These are phyloP conservation scores for Beauveria rudraprayagi DNA, from an alignment of 2,329 filamentous ascomycete species.

Conservation along the genomic window DNA sequence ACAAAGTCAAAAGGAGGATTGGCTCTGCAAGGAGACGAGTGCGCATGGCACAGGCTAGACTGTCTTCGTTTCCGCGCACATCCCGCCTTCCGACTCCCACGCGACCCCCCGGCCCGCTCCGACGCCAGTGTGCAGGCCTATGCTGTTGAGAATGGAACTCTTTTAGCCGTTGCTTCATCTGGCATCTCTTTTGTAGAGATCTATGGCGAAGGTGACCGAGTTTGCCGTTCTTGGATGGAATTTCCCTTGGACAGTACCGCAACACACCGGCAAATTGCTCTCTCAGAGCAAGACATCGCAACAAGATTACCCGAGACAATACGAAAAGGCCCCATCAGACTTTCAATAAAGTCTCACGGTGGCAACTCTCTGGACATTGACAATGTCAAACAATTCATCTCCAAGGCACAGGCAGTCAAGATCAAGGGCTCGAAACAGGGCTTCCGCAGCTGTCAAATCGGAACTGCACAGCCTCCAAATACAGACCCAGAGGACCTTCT, in stretches of 20 bases:
- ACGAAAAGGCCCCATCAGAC: constrained; percentile 59
- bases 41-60: constrained; percentile 85
- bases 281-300: constrained; percentile 70
- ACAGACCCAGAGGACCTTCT: constrained; percentile 65
- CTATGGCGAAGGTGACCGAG: constrained; percentile 67
- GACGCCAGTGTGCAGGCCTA: constrained; percentile 82
- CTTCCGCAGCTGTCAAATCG: constrained; percentile 68
- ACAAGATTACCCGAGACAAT: constrained; percentile 63
- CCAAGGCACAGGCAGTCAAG: constrained; percentile 66
- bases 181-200: constrained; percentile 84
- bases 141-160: constrained; percentile 68
- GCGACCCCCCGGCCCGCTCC: constrained; percentile 53
- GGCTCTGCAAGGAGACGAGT: constrained; percentile 72
- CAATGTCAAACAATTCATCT: constrained; percentile 64
- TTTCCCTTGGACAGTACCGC: constrained; percentile 56
- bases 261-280: constrained; percentile 61
- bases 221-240: constrained; percentile 76
- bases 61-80: constrained; percentile 82
- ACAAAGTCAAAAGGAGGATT: constrained; percentile 76
- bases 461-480: constrained; percentile 62
- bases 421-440: constrained; percentile 62
- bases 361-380: constrained; percentile 67
- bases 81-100: constrained; percentile 78
- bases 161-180: constrained; percentile 69
- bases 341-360: constrained; percentile 69